A percentile compares a stretch with the other conserved stretches of the same genome.
Conservation (phyloP, 192 early-diverging fungal genomes). For the Rhizophagus prolifer region DNA sequence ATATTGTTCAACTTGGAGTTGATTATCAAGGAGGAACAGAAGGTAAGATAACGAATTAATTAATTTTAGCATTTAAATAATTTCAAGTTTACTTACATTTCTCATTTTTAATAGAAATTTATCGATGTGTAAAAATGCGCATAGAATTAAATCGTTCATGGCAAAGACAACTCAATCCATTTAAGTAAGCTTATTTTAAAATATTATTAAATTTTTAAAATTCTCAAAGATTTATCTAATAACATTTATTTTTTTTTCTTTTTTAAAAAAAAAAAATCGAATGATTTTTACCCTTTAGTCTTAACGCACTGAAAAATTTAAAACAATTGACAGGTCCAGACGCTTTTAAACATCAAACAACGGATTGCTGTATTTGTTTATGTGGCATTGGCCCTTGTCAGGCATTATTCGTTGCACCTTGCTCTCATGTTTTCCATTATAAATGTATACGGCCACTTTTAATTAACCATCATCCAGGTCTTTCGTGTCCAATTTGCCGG, state of each 20-base stretch:
- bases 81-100: background rate
- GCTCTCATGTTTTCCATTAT: slow-evolving; percentile 93
- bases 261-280: background rate
- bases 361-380: slow-evolving; percentile 90
- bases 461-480: slow-evolving; percentile 64
- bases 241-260: background rate
- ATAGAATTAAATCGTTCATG: slow-evolving; percentile 72
- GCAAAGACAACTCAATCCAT: slow-evolving; percentile 65
- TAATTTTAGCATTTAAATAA: background rate
- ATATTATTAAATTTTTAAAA: background rate
- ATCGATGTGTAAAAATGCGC: slow-evolving; percentile 90
- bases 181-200: slow-evolving; percentile 44
- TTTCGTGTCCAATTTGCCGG: slow-evolving; percentile 89
- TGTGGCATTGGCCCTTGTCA: slow-evolving; percentile 84
- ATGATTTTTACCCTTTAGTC: slow-evolving; percentile 25
- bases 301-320: slow-evolving; percentile 48
- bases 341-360: slow-evolving; percentile 34
- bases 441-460: slow-evolving; percentile 87
- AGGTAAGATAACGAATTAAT: slow-evolving; percentile 40
- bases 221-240: background rate
- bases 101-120: slow-evolving; percentile 65
- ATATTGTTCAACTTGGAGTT: slow-evolving; percentile 93
- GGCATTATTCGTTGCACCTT: slow-evolving; percentile 89
- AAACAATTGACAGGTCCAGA: slow-evolving; percentile 51
- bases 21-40: slow-evolving; percentile 93